Percentiles rank a stretch among this genome's conserved stretches.
Evolutionary conservation across 2,329 filamentous ascomycete species (phyloP).

Genomic region (Calonectria crousiana): DNA sequence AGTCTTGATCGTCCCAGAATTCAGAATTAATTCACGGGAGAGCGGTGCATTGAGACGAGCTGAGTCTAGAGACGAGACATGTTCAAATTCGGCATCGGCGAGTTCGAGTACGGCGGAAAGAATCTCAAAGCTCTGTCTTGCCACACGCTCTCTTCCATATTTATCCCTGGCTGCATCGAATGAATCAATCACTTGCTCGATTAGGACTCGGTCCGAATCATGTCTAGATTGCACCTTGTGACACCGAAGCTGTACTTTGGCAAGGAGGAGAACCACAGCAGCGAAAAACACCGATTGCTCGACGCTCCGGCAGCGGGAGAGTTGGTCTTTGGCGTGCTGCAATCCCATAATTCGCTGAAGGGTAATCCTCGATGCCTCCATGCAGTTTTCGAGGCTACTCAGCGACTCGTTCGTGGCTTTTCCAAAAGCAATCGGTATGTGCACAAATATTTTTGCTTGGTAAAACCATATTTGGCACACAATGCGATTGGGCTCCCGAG

Average conservation of each 20-base stretch:
- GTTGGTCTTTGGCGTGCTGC: slow-evolving; percentile 22
- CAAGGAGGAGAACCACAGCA: slow-evolving; percentile 17
- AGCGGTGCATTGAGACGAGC: neutral
- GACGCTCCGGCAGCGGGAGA: slow-evolving; percentile 23
- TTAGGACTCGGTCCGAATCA: slow-evolving; percentile 23
- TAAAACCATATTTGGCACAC: slow-evolving; percentile 32
- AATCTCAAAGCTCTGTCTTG: slow-evolving; percentile 21
- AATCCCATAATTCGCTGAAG: slow-evolving; percentile 28
- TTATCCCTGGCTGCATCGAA: slow-evolving; percentile 7
- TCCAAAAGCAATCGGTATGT: slow-evolving; percentile 26
- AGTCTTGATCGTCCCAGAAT: neutral
- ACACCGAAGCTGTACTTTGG: slow-evolving; percentile 16
- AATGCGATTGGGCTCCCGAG: slow-evolving; percentile 21
- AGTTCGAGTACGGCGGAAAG: slow-evolving; percentile 12
- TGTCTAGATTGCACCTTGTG: neutral
- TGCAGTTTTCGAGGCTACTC: slow-evolving; percentile 19
- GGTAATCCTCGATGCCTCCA: slow-evolving; percentile 26
- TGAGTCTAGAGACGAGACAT: neutral
- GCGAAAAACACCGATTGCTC: slow-evolving; percentile 27
- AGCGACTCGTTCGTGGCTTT: neutral
- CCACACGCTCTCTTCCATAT: slow-evolving; percentile 18
- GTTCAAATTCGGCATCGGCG: neutral
- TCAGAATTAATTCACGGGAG: neutral
- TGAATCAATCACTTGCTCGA: slow-evolving; percentile 27
- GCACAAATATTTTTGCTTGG: slow-evolving; percentile 21